phyloP scores from a whole-genome alignment of 192 early-diverging fungal species.

The Backusella morwellensis region DNA sequence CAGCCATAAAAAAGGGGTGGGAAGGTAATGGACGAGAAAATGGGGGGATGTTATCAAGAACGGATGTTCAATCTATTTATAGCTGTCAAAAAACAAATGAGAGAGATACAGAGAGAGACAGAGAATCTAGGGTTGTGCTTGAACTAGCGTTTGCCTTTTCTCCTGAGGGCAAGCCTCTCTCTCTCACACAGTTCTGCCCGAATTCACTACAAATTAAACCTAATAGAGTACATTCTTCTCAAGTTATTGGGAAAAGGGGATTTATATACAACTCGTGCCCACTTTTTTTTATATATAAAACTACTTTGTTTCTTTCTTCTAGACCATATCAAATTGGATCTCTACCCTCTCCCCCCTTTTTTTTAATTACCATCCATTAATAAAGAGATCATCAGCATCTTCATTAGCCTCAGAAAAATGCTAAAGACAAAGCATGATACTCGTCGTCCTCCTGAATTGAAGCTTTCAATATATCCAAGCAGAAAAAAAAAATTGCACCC shows the following conservation, averaged over 20 bases:
- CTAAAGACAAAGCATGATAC: background rate
- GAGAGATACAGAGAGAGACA: background rate
- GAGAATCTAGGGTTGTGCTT: background rate
- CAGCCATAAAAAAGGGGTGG: background rate
- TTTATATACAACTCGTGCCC: background rate
- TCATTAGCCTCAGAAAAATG: background rate
- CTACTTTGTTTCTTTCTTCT: background rate
- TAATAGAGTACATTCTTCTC: background rate
- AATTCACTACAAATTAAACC: background rate
- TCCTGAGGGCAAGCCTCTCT: background rate
- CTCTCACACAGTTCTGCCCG: background rate
- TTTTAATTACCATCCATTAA: background rate
- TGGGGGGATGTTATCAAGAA: background rate
- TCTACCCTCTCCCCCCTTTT: background rate
- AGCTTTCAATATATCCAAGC: background rate
- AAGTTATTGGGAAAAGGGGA: background rate
- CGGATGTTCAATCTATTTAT: slow-evolving; percentile 3
- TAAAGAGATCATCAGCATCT: background rate
- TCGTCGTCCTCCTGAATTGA: background rate
- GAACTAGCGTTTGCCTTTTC: background rate
- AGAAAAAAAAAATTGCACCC: background rate
- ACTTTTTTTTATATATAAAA: background rate
- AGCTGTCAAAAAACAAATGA: background rate
- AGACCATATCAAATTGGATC: background rate
- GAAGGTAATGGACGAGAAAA: background rate